Evolutionary conservation across 768 basidiomycete species (phyloP).

Genomic region (Macrocybe gigantea): DNA sequence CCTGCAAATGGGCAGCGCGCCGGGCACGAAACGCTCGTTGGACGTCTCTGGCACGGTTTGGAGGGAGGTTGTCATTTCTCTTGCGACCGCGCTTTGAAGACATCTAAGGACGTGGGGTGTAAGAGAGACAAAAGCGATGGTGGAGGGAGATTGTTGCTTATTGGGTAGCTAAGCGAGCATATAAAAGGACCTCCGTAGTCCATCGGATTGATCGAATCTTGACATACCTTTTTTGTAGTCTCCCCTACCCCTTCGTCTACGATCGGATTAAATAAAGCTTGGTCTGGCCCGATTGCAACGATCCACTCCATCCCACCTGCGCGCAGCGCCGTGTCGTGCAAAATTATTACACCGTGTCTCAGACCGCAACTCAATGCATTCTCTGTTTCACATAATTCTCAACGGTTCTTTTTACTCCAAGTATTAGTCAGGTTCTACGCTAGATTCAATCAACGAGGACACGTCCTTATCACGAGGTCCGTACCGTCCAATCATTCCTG

Average conservation of each 20-base stretch:
- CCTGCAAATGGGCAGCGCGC: conserved; percentile 82
- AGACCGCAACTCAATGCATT: conserved; percentile 1
- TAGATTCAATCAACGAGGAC: conserved; percentile 2
- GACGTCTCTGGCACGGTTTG: conserved; percentile 81
- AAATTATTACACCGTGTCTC: conserved; percentile 9
- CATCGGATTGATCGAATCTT: conserved; percentile 26
- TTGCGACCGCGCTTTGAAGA: conserved; percentile 87
- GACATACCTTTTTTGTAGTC: conserved; percentile 10
- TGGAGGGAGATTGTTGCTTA: conserved; percentile 15
- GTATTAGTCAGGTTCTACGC: conserved; percentile 2
- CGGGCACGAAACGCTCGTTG: conserved; percentile 87
- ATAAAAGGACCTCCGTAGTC: conserved; percentile 33
- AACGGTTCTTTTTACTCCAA: conserved; percentile 5
- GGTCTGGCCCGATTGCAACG: no score
- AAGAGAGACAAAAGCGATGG: conserved; percentile 22
- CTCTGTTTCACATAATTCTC: no score
- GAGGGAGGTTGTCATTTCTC: conserved; percentile 73
- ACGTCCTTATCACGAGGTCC: not conserved
- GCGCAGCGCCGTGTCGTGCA: no score
- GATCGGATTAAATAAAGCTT: no score
- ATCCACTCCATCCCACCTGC: no score
- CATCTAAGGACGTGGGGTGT: conserved; percentile 38
- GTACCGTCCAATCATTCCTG: conserved; percentile 1
- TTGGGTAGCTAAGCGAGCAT: conserved; percentile 23
- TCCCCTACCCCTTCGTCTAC: not conserved